Evolutionary conservation across 2,329 filamentous ascomycete species (phyloP).

Genomic region (Microcyclospora tardicrescens): DNA sequence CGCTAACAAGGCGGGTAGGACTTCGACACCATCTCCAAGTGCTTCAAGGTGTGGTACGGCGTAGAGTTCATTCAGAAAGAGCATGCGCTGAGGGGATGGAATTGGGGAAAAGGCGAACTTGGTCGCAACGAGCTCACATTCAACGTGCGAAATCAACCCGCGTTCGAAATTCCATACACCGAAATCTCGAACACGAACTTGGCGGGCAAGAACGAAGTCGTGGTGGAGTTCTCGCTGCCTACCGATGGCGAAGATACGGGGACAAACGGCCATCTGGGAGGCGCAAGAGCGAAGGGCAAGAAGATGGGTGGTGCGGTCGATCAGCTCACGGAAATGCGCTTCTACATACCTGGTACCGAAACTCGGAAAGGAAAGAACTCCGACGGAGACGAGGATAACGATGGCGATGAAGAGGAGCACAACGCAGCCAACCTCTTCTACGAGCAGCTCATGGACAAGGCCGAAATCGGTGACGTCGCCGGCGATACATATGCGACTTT

Average conservation of each 20-base stretch:
- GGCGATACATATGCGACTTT: conserved; percentile 97
- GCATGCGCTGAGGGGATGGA: conserved; percentile 92
- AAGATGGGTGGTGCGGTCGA: conserved; percentile 83
- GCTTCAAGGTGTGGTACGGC: conserved; percentile 98
- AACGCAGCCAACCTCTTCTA: conserved; percentile 97
- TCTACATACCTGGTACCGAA: conserved; percentile 89
- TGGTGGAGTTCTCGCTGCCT: conserved; percentile 79
- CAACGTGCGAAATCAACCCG: conserved; percentile 91
- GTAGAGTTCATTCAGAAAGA: conserved; percentile 84
- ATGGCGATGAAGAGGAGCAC: conserved; percentile 59
- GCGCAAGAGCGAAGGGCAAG: conserved; percentile 63
- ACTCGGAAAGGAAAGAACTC: conserved; percentile 58
- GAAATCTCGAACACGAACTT: conserved; percentile 97
- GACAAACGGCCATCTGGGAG: conserved; percentile 60
- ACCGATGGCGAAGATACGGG: conserved; percentile 58
- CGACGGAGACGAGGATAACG: conserved; percentile 60
- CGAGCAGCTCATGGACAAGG: conserved; percentile 94
- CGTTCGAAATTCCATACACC: conserved; percentile 92
- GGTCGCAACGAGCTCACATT: conserved; percentile 89
- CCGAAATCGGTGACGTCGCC: conserved; percentile 97
- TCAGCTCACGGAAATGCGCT: conserved; percentile 95
- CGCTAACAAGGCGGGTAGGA: conserved; percentile 42
- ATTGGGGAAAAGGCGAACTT: conserved; percentile 98
- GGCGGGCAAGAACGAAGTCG: conserved; percentile 93
- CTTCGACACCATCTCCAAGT: conserved; percentile 75